Evolutionary conservation across 2,329 filamentous ascomycete species (phyloP), one percentile per base, ranked within the genome.

Genomic region (Phaeosphaeria sp.): DNA sequence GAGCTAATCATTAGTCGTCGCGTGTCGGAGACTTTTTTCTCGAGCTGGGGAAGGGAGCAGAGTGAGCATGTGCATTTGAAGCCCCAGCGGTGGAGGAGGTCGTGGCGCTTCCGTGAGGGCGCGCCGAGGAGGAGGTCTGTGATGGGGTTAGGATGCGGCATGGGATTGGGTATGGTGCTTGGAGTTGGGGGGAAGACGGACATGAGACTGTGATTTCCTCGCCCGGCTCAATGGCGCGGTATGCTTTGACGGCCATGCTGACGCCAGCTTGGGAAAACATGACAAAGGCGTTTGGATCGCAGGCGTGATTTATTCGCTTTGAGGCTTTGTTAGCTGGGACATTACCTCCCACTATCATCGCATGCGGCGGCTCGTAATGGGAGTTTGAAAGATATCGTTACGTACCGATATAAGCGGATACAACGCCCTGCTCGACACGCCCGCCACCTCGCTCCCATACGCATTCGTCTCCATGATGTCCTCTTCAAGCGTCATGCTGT

Each of bases 231-330:
- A 71, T 70, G 48, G 59, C 59, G 10, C 59, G 61, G 46, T 66
- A 69, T 6, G 68, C 62, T 63, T 69, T 70, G 6, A 70, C 56
- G 2, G 59, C 63, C 46, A 69, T 62, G 18, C 58, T 64, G 30
- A 70, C 49, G 13, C 65, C 66, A 15, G 54, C 57, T 33, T 49
- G 58, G n/a, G 67, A 71, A 52, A 70, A 69, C 23, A 70, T 61
- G 20, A 69, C 63, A 50, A 67, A 71, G 15, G 67, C 50, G 50
- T 66, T 71, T 18, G 57, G 68, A 25, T 60, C 56, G 43, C 68
- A 71, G 7, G 55, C 67, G 52, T 71, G 68, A 48, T 71, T 71
- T 18, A 71, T 67, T 9, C 65, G 22, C 66, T 69, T n/a, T n/a
- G n/a, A n/a, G n/a, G n/a, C n/a, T n/a, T n/a, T n/a, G n/a, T n/a